Conservation (phyloP, 1,139 yeast genomes). For the Diutina neorugosa region DNA sequence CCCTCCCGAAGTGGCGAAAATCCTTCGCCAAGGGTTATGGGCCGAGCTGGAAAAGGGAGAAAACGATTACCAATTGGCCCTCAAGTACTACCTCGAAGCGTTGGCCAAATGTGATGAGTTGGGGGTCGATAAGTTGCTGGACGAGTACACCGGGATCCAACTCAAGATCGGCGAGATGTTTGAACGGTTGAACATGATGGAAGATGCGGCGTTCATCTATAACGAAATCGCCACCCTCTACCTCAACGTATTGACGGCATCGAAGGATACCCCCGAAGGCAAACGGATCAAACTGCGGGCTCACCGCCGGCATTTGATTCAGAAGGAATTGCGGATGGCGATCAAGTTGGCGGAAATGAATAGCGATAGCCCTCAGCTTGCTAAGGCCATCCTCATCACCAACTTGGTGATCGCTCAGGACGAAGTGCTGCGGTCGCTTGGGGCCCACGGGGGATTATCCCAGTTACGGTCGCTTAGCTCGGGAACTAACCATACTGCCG, state of each 20-base stretch:
- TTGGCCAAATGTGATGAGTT: conserved; percentile 29
- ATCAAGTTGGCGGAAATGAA: conserved; percentile 54
- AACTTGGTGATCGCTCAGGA: conserved; percentile 59
- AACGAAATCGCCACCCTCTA: conserved; percentile 56
- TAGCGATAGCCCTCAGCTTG: conserved; percentile 34
- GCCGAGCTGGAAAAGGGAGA: conserved; percentile 71
- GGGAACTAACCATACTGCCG: neutral
- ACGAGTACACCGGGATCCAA: conserved; percentile 77
- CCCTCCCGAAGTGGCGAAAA: conserved; percentile 49
- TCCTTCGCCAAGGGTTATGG: conserved; percentile 66
- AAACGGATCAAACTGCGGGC: conserved; percentile 14
- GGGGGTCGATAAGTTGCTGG: conserved; percentile 42
- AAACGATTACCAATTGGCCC: conserved; percentile 48
- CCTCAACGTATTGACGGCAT: conserved; percentile 39
- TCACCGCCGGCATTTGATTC: conserved; percentile 48
- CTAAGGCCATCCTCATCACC: conserved; percentile 49
- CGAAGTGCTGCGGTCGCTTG: conserved; percentile 22
- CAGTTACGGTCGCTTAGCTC: conserved; percentile 2
- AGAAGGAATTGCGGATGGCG: conserved; percentile 60
- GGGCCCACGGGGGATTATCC: conserved; percentile 7
- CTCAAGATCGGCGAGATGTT: conserved; percentile 81
- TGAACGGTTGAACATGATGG: conserved; percentile 46
- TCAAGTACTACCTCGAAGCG: conserved; percentile 54
- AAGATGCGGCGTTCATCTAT: conserved; percentile 56
- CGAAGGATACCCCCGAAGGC: conserved; percentile 12